Percentiles rank a stretch among this genome's conserved stretches.
Evolutionary conservation across 805 yeast species (phyloP).

Genomic region (Candida oleophila): DNA sequence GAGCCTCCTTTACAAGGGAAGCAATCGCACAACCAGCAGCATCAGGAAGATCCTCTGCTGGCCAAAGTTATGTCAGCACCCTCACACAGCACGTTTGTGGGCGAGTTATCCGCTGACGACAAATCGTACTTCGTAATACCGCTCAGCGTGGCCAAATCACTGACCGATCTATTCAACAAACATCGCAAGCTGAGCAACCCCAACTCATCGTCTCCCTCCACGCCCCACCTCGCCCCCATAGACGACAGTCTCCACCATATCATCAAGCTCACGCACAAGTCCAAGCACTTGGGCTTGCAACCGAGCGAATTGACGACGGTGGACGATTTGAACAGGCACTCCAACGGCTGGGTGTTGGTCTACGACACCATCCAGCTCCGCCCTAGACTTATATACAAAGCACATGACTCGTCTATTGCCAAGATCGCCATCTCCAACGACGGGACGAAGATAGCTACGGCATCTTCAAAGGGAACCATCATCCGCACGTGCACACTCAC

Average conservation of each 20-base stretch:
- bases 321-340: conserved; percentile 23
- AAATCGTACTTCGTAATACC: conserved; percentile 36
- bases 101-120: conserved; percentile 38
- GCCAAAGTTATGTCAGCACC: no score
- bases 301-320: conserved; percentile 15
- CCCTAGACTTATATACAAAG: conserved; percentile 35
- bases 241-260: conserved; percentile 15
- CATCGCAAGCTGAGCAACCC: conserved; percentile 9
- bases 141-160: conserved; percentile 24
- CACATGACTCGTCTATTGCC: conserved; percentile 38
- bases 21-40: no score
- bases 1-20: conserved; percentile 10
- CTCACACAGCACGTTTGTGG: conserved; percentile 20
- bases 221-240: conserved; percentile 10
- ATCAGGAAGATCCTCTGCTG: conserved; percentile 1
- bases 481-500: conserved; percentile 28
- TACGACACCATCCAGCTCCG: conserved; percentile 36
- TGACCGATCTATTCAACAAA: conserved; percentile 29
- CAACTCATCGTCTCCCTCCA: conserved; percentile 3
- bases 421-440: conserved; percentile 28
- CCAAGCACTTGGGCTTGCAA: conserved; percentile 10
- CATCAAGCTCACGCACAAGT: conserved; percentile 27
- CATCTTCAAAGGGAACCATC: conserved; percentile 44
- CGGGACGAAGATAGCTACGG: conserved; percentile 34
- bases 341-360: conserved; percentile 38